Evolutionary conservation across 495 filamentous ascomycete species (phyloP).

Genomic region (Trichoderma orchidacearum): DNA sequence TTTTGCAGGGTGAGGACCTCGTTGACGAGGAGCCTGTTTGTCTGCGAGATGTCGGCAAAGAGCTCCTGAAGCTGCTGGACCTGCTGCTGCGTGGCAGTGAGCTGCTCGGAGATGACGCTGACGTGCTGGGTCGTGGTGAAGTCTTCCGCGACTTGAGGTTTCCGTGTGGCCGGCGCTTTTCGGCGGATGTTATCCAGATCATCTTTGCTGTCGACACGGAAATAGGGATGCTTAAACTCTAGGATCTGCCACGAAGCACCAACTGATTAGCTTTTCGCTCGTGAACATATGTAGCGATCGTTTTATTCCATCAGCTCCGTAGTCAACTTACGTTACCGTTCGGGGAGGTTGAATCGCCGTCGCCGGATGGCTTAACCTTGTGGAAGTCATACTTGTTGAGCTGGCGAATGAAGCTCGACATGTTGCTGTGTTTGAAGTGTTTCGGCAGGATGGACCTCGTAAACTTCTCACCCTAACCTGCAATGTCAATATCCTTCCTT

Average conservation of each 20-base stretch:
- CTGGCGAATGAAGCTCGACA: constrained; percentile 96
- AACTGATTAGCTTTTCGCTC: not conserved
- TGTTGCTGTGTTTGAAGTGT: constrained; percentile 99
- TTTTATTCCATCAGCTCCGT: constrained; percentile 12
- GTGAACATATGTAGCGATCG: constrained; percentile 35
- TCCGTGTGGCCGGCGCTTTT: constrained; percentile 87
- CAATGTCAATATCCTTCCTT: not conserved
- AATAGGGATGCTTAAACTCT: constrained; percentile 98
- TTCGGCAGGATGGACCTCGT: constrained; percentile 95
- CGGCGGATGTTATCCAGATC: constrained; percentile 92
- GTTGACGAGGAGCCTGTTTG: constrained; percentile 76
- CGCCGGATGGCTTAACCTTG: constrained; percentile 54
- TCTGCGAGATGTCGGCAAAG: constrained; percentile 71
- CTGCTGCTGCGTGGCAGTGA: constrained; percentile 83
- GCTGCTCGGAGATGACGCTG: constrained; percentile 72
- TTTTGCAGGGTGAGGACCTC: constrained; percentile 83
- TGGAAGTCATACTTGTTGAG: constrained; percentile 99
- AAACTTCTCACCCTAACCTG: constrained; percentile 82
- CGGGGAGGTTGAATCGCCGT: not conserved
- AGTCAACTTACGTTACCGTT: not conserved
- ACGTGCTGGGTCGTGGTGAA: constrained; percentile 70
- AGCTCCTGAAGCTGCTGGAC: constrained; percentile 74
- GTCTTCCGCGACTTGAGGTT: constrained; percentile 55
- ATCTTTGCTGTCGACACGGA: constrained; percentile 89
- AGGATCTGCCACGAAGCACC: not conserved